Percentiles rank a stretch among this genome's conserved stretches.
Evolutionary conservation across 345 rosid genomes (phyloP).

Genomic region (Stellera chamaejasme): DNA sequence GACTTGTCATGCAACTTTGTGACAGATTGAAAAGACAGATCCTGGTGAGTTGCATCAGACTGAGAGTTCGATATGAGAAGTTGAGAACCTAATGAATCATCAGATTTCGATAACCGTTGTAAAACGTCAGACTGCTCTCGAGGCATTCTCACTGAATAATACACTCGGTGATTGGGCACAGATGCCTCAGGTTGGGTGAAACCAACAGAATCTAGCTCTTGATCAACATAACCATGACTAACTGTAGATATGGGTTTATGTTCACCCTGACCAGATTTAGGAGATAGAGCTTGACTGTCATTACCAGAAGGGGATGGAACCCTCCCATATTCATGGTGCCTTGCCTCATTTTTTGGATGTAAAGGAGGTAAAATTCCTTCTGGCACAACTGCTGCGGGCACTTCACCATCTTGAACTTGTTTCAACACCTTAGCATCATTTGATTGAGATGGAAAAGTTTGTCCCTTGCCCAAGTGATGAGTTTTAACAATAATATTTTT

Average conservation of each 20-base stretch:
- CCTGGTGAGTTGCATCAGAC: conserved; percentile 33
- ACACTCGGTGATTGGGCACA: conserved; percentile 44
- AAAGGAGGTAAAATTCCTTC: conserved; percentile 24
- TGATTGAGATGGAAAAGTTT: conserved; percentile 22
- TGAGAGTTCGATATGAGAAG: conserved; percentile 43
- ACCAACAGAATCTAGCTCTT: conserved; percentile 43
- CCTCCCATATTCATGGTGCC: conserved; percentile 24
- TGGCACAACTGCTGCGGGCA: conserved; percentile 22
- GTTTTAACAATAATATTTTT: conserved; percentile 24
- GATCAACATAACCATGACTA: conserved; percentile 33
- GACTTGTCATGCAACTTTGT: conserved; percentile 26
- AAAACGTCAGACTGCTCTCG: conserved; percentile 58
- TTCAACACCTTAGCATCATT: conserved; percentile 31
- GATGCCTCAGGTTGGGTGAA: conserved; percentile 42
- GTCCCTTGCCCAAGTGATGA: conserved; percentile 20
- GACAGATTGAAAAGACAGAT: conserved; percentile 29
- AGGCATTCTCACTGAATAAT: conserved; percentile 67
- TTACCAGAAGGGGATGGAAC: conserved; percentile 34
- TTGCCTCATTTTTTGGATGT: conserved; percentile 23
- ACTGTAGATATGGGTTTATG: conserved; percentile 26
- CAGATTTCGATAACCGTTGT: conserved; percentile 67
- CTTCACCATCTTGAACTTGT: conserved; percentile 28
- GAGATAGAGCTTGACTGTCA: conserved; percentile 29
- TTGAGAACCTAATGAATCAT: conserved; percentile 64
- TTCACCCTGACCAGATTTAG: conserved; percentile 37